Conservation (phyloP, 2,329 filamentous ascomycete genomes). For the Aspergillus aculeatus region DNA sequence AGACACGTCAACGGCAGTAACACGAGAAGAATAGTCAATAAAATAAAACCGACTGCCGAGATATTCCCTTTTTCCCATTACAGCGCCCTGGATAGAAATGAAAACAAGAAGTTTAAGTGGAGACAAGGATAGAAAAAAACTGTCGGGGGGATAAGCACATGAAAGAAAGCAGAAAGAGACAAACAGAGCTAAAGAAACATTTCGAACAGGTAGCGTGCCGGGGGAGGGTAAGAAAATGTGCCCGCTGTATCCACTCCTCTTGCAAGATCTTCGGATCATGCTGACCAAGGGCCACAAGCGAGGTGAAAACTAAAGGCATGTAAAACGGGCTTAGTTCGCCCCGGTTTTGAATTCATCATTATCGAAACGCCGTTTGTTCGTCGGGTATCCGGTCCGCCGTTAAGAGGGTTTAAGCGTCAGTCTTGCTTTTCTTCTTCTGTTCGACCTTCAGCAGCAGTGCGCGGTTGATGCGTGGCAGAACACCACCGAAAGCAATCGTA, state of each 20-base stretch:
- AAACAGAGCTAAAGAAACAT: slow-evolving; percentile 22
- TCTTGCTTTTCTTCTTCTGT: slow-evolving; percentile 88
- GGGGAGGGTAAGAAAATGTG: not conserved
- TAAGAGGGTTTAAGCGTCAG: slow-evolving; percentile 31
- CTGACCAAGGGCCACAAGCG: not conserved
- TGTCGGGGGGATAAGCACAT: slow-evolving; percentile 13
- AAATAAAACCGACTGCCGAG: slow-evolving; percentile 31
- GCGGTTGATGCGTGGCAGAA: slow-evolving; percentile 97
- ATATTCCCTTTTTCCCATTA: slow-evolving; percentile 41
- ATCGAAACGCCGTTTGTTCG: slow-evolving; percentile 24
- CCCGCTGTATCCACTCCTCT: not conserved
- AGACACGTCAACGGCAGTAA: not conserved
- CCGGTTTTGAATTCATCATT: slow-evolving; percentile 22
- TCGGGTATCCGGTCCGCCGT: slow-evolving; percentile 23
- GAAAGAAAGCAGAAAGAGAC: slow-evolving; percentile 15
- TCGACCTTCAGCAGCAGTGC: slow-evolving; percentile 93
- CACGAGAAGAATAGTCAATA: slow-evolving; percentile 8
- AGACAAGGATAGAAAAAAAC: slow-evolving; percentile 8
- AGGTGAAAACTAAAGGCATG: slow-evolving; percentile 16
- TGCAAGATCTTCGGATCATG: not conserved
- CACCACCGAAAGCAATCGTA: slow-evolving; percentile 97
- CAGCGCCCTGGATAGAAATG: slow-evolving; percentile 38
- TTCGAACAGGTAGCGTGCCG: slow-evolving; percentile 15
- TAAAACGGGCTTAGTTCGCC: slow-evolving; percentile 13
- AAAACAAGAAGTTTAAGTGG: slow-evolving; percentile 23